Percentiles rank a stretch among this genome's conserved stretches.
These are phyloP conservation scores for Cyathus striatus DNA, from an alignment of 768 basidiomycete species.

Conservation along the genomic window DNA sequence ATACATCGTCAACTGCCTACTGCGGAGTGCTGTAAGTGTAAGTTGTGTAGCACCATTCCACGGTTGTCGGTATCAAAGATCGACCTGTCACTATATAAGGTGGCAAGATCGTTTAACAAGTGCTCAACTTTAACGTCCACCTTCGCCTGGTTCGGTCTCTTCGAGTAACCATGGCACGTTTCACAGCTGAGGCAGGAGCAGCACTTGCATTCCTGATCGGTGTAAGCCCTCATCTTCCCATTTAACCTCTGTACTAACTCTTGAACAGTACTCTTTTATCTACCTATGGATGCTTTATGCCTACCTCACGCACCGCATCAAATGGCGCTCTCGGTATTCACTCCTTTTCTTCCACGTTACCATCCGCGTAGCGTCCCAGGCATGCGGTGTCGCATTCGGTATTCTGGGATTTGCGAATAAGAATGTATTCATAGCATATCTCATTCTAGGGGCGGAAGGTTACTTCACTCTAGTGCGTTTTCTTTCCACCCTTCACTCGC, in stretches of 20 bases:
- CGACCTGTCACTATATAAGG: too few species aligned
- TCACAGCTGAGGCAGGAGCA: slow-evolving; percentile 19
- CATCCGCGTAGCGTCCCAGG: slow-evolving; percentile 28
- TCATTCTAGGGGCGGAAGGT: slow-evolving; percentile 11
- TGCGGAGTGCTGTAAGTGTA: too few species aligned
- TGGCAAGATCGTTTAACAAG: too few species aligned
- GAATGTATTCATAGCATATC: slow-evolving; percentile 23
- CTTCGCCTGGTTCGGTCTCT: too few species aligned
- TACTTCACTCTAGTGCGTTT: slow-evolving; percentile 5
- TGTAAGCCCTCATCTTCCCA: neutral
- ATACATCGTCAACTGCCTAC: too few species aligned
- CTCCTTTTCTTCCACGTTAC: slow-evolving; percentile 25
- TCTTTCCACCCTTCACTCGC: neutral
- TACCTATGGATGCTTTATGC: slow-evolving; percentile 21
- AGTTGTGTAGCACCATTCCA: too few species aligned
- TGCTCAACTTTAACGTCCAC: too few species aligned
- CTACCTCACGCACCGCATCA: slow-evolving; percentile 20
- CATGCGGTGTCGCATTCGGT: slow-evolving; percentile 28
- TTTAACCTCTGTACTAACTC: neutral
- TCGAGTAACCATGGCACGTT: slow-evolving; percentile 10
- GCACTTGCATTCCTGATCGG: slow-evolving; percentile 26
- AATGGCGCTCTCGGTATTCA: slow-evolving; percentile 23
- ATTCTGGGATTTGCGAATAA: slow-evolving; percentile 21
- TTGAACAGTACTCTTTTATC: slow-evolving; percentile 19
- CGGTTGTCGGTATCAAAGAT: too few species aligned